These are phyloP conservation scores for Xylaria sp. DNA, from an alignment of 495 filamentous ascomycete species.

Conservation along the genomic window DNA sequence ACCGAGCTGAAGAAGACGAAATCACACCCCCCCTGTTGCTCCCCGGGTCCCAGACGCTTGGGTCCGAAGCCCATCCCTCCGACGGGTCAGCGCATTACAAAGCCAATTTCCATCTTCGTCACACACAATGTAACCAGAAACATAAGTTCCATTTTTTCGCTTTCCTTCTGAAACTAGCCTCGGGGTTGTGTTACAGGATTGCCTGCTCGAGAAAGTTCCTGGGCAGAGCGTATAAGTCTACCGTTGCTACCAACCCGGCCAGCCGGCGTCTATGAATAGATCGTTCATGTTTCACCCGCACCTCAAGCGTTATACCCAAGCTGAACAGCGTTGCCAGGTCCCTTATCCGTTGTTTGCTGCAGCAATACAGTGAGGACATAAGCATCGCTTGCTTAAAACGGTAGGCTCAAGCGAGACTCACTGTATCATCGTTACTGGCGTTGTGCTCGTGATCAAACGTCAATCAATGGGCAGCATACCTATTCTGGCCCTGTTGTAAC, in stretches of 20 bases:
- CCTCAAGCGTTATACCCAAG: slow-evolving; percentile 10
- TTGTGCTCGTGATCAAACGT: not conserved
- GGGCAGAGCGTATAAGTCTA: not conserved
- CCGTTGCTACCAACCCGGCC: not conserved
- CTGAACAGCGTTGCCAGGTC: not conserved
- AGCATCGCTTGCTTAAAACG: not conserved
- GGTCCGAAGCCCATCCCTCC: not conserved
- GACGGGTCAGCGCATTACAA: slow-evolving; percentile 20
- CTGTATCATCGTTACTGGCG: not conserved
- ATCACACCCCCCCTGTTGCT: slow-evolving; percentile 1
- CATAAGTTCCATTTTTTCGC: slow-evolving; percentile 4
- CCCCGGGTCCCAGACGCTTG: slow-evolving; percentile 20
- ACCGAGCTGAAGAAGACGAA: slow-evolving; percentile 16
- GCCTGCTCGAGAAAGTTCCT: not conserved
- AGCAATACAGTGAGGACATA: not conserved
- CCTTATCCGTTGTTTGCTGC: slow-evolving; percentile 1
- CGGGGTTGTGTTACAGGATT: not conserved
- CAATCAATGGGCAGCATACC: not conserved
- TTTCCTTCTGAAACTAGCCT: slow-evolving; percentile 16
- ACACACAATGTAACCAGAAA: not conserved
- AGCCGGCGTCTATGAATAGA: not conserved
- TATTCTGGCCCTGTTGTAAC: not conserved
- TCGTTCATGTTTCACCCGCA: slow-evolving; percentile 6
- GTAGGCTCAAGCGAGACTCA: slow-evolving; percentile 8
- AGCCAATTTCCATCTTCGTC: slow-evolving; percentile 4